Evolutionary conservation across 2,329 filamentous ascomycete species (phyloP).

Genomic region (Calonectria naviculata): DNA sequence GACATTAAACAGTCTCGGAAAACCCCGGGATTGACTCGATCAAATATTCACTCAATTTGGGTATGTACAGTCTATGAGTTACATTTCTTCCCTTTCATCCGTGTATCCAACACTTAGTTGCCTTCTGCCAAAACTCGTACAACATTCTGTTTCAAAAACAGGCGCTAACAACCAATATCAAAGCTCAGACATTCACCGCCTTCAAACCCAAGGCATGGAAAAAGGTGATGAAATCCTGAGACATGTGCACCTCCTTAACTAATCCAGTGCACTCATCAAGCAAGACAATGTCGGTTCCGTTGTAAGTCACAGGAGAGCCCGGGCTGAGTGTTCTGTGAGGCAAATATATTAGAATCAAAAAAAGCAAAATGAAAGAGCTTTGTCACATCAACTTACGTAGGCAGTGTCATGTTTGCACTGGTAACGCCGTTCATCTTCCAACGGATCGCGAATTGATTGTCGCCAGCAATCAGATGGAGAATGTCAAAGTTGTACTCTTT

Average conservation of each 20-base stretch:
- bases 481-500: constrained; percentile 8
- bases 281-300: constrained; percentile 4
- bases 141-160: too few species aligned
- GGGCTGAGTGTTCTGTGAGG: background rate
- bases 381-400: background rate
- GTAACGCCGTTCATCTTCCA: constrained; percentile 18
- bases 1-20: too few species aligned
- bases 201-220: constrained; percentile 8
- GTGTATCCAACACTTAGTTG: too few species aligned
- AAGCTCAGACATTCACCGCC: background rate
- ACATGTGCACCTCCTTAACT: constrained; percentile 14
- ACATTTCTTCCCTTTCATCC: too few species aligned
- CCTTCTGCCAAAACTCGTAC: too few species aligned
- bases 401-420: constrained; percentile 3
- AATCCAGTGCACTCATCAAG: constrained; percentile 16
- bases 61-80: too few species aligned
- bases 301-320: constrained; percentile 2
- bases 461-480: background rate
- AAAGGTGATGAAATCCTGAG: constrained; percentile 15
- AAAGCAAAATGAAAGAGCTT: background rate
- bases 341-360: background rate
- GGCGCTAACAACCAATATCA: background rate
- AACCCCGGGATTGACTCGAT: too few species aligned
- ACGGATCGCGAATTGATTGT: background rate
- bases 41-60: too few species aligned